Base-by-base conservation (phyloP, 805 yeast genomes). In the Ogataea paradorogensis region DNA sequence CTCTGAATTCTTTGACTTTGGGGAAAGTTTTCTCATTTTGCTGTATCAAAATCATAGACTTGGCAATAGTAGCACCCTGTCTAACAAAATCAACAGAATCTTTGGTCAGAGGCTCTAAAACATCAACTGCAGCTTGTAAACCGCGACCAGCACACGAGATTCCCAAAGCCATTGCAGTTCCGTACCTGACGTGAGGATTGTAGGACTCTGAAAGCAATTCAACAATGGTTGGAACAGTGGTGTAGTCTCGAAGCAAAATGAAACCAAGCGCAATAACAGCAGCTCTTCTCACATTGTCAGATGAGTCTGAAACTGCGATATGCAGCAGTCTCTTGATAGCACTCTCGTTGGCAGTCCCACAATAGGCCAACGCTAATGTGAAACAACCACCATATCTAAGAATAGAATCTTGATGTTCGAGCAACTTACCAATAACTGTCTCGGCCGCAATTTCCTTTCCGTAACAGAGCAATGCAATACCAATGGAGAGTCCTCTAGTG, bases 171-270 rank as follows among this genome's bases (percentile, higher is more conserved):
- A 93, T 71, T 2, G 98, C 96, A 23, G 97, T 86, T 69, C 99
- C 99, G 61, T 93, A 93, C 63, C 99, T 85, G 26, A 93, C 98
- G 60, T 93, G 97, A 10, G 99, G 96, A 62, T 93, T 93, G 63
- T 93, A 97, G 1, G 96, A 86, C 63, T 89, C 95, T 0, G 96
- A 79, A 52, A 93, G 73, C 42, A 93, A 72, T 62, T 91, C 95
- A 27, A 93, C 97, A 67, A 93, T 84, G 51, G 95, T 84, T 42
- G 99, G 99, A 15, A 93, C 91, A 0, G 96, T 89, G 11, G 89
- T 81, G 63, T 88, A 86, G 61, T 90, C 95, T 58, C 96, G 85
- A 44, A 91, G 73, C 51, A 93, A 72, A 33, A 93, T 82, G 65
- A 93, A 93, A 15, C 99, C 99, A 38, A 93, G 74, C 7, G 89